phyloP scores from a whole-genome alignment of 768 basidiomycete species.

The Tricholomella constricta region DNA sequence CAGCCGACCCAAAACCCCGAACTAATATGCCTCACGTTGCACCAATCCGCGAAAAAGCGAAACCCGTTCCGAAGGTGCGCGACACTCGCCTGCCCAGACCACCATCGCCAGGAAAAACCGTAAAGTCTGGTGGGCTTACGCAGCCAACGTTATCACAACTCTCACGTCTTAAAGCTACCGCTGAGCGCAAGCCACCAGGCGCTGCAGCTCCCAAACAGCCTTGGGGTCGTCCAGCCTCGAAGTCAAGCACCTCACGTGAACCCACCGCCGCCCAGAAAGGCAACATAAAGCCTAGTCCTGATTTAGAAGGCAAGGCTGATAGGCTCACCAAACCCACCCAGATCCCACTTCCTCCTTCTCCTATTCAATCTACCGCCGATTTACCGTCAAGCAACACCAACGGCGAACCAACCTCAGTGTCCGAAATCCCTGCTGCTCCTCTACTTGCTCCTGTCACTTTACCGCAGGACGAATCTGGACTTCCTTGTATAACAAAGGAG shows the following conservation, averaged over 20 bases:
- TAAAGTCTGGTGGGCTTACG: conserved; percentile 18
- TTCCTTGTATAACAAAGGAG: not conserved
- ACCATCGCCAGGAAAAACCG: not conserved
- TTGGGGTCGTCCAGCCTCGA: conserved; percentile 14
- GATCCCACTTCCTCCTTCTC: conserved; percentile 40
- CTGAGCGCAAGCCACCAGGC: conserved; percentile 9
- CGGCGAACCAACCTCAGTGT: not conserved
- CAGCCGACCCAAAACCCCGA: conserved; percentile 1
- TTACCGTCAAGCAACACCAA: not conserved
- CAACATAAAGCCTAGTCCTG: conserved; percentile 5
- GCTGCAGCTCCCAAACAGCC: conserved; percentile 10
- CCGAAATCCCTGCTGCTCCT: not conserved
- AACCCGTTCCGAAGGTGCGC: conserved; percentile 2
- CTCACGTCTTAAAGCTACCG: conserved; percentile 24
- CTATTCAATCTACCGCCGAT: conserved; percentile 15
- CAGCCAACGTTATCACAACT: conserved; percentile 31
- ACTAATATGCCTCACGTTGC: not conserved
- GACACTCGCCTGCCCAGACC: not conserved
- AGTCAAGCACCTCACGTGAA: conserved; percentile 12
- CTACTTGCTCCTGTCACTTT: not conserved
- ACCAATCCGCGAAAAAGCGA: conserved; percentile 4
- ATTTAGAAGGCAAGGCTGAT: conserved; percentile 1
- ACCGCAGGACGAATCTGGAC: not conserved
- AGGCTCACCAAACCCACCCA: conserved; percentile 31
- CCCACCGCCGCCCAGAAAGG: not conserved